These are phyloP conservation scores for Nissolia schottii DNA, from an alignment of 306 rosid genomes.

Conservation along the genomic window DNA sequence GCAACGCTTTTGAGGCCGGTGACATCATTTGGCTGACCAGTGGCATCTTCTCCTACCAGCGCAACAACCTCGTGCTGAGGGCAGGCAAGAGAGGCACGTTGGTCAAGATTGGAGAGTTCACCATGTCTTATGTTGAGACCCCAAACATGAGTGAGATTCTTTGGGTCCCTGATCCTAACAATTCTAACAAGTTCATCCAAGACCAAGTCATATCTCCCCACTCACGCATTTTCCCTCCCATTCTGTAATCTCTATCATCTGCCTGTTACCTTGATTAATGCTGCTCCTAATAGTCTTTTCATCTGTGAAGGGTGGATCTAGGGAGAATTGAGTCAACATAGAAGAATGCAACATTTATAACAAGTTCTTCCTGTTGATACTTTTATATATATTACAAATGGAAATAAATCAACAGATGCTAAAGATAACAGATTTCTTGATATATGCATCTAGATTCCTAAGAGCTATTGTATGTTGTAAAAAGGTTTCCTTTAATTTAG, in stretches of 20 bases:
- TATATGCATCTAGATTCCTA: conserved; percentile 31
- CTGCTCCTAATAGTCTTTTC: background rate
- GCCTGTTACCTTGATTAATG: background rate
- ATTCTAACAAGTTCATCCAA: conserved; percentile 44
- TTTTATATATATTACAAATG: conserved; percentile 38
- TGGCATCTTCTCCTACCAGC: conserved; percentile 62
- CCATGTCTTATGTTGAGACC: conserved; percentile 61
- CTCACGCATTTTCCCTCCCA: conserved; percentile 58
- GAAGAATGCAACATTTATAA: conserved; percentile 17
- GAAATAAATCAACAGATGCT: conserved; percentile 20
- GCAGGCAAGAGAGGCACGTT: conserved; percentile 79
- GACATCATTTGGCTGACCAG: conserved; percentile 39
- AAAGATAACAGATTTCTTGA: conserved; percentile 20
- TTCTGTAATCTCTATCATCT: background rate
- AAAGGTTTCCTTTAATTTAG: conserved; percentile 45
- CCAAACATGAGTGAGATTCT: conserved; percentile 86
- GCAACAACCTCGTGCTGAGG: conserved; percentile 49
- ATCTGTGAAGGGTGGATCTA: background rate
- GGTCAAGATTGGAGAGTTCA: conserved; percentile 66
- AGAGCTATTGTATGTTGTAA: conserved; percentile 25
- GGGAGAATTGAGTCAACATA: background rate
- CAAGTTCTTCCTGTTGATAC: conserved; percentile 3
- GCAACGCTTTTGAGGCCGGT: conserved; percentile 47
- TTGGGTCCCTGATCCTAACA: conserved; percentile 52
- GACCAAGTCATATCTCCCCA: conserved; percentile 48